phyloP scores from a whole-genome alignment of 345 rosid species.

The Populus nigra region DNA sequence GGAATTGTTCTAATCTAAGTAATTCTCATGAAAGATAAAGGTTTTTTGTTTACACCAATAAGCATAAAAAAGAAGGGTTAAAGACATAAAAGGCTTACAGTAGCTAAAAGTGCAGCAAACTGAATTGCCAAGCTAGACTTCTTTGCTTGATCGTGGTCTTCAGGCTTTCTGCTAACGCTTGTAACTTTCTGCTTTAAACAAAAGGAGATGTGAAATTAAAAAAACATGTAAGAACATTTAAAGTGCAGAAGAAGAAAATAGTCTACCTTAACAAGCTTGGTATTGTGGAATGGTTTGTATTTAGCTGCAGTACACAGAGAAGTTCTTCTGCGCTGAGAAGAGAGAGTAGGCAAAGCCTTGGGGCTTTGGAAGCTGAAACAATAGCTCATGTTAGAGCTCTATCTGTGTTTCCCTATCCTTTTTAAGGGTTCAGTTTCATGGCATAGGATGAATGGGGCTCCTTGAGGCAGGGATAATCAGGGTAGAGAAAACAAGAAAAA shows the following conservation, averaged over 20 bases:
- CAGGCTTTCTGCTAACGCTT: slow-evolving; percentile 22
- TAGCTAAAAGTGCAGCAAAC: slow-evolving; percentile 51
- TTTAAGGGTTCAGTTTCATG: not conserved
- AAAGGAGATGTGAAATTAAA: not conserved
- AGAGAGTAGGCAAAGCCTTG: slow-evolving; percentile 41
- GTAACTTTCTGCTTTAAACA: slow-evolving; percentile 24
- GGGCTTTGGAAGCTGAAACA: slow-evolving; percentile 29
- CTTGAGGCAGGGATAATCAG: not conserved
- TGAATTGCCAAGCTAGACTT: slow-evolving; percentile 49
- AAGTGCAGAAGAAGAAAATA: not conserved
- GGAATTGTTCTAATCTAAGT: not conserved
- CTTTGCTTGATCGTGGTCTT: slow-evolving; percentile 26
- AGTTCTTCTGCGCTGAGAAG: slow-evolving; percentile 21
- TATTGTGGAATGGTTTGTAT: slow-evolving; percentile 17
- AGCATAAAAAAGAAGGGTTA: not conserved
- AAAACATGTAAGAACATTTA: not conserved
- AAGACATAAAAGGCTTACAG: slow-evolving; percentile 29
- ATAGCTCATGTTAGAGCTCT: slow-evolving; percentile 34
- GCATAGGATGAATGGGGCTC: not conserved
- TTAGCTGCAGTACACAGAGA: slow-evolving; percentile 26
- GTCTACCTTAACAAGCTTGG: slow-evolving; percentile 29
- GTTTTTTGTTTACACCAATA: not conserved
- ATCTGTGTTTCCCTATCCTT: slow-evolving; percentile 1
- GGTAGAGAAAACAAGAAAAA: not conserved
- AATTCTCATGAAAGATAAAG: not conserved